Percentiles rank a stretch among this genome's conserved stretches.
These are phyloP conservation scores for Komagataea norvegica DNA, from an alignment of 1,139 yeast species.

Conservation along the genomic window DNA sequence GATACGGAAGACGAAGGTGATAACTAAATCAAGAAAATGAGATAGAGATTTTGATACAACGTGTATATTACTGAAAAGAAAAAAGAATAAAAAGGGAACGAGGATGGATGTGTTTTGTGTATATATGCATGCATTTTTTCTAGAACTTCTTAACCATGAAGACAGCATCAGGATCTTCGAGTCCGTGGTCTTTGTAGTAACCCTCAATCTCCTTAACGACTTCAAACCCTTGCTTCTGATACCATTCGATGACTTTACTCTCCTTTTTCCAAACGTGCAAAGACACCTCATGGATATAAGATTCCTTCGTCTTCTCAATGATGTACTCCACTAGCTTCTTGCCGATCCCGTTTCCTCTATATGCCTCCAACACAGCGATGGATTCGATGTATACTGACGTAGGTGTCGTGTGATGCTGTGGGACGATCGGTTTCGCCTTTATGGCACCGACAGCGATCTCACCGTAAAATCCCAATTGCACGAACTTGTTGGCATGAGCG, in stretches of 20 bases:
- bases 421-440: conserved; percentile 44
- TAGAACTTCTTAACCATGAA: conserved; percentile 32
- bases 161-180: conserved; percentile 43
- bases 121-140: too few species aligned
- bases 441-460: conserved; percentile 73
- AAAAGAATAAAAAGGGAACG: not conserved
- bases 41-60: conserved; percentile 2
- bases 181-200: conserved; percentile 48
- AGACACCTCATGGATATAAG: conserved; percentile 51
- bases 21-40: too few species aligned
- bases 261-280: conserved; percentile 55
- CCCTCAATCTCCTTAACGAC: conserved; percentile 38
- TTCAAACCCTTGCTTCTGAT: conserved; percentile 47
- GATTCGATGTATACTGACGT: conserved; percentile 58
- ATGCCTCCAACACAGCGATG: conserved; percentile 59
- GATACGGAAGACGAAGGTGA: conserved; percentile 38
- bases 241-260: conserved; percentile 49
- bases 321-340: conserved; percentile 49
- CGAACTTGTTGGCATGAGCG: conserved; percentile 31
- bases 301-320: conserved; percentile 47
- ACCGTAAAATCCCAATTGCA: conserved; percentile 29
- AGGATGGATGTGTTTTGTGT: too few species aligned
- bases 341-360: conserved; percentile 62
- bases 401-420: conserved; percentile 39
- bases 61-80: conserved; percentile 4